Conservation (phyloP, 2,329 filamentous ascomycete species). For the Ophiostoma ulmi region DNA sequence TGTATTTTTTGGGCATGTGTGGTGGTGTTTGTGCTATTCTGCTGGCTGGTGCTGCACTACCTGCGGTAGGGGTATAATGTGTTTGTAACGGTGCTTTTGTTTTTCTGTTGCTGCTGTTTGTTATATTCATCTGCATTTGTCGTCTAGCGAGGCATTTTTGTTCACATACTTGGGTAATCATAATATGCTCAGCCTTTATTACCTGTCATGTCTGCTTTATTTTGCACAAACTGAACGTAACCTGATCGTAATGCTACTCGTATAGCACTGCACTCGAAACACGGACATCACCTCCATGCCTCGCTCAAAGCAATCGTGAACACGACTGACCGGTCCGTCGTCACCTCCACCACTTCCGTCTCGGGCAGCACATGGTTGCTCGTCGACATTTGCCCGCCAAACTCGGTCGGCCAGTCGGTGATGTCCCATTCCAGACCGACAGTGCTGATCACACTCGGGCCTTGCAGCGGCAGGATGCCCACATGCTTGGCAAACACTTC, state of each 20-base stretch:
- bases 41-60: conserved; percentile 84
- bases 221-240: background rate
- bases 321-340: conserved; percentile 59
- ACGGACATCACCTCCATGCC: conserved; percentile 17
- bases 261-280: background rate
- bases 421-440: conserved; percentile 89
- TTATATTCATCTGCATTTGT: background rate
- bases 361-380: conserved; percentile 67
- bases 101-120: background rate
- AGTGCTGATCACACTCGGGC: conserved; percentile 72
- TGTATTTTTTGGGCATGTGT: conserved; percentile 94
- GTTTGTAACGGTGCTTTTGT: background rate
- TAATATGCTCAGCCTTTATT: background rate
- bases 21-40: conserved; percentile 81
- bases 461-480: conserved; percentile 79
- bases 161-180: conserved; percentile 7
- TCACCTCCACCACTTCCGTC: conserved; percentile 56
- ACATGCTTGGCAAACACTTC: conserved; percentile 68
- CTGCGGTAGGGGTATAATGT: conserved; percentile 50
- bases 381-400: conserved; percentile 69
- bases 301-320: conserved; percentile 65
- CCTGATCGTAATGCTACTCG: too few relatives aligned
- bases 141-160: conserved; percentile 1
- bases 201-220: too few relatives aligned
- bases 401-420: conserved; percentile 67